Base-by-base conservation (phyloP, 768 basidiomycete species). In the Calocybe gangraenosa region DNA sequence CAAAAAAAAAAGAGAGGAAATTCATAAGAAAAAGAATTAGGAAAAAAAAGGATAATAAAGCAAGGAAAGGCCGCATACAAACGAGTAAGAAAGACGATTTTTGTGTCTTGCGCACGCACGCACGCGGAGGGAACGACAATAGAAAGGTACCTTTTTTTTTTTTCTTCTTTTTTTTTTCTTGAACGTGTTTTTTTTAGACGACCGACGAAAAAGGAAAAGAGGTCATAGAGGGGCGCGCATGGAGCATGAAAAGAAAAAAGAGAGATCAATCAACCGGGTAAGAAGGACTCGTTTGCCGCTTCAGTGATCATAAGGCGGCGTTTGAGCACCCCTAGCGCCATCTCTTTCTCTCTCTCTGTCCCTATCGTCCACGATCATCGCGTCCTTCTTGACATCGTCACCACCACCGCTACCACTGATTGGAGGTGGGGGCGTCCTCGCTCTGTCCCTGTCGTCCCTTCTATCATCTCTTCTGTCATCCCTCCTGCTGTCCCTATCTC, bases 341-440 rank as follows among this genome's bases (percentile, higher is more conserved):
- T 5, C 25, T 28, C 25, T 11, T 6, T 28, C 25, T 28, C 25
- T 28, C 25, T 28, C 25, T 28, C 25, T 44, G 22, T 50, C 49
- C 42, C 36, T 46, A 6, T 20, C 35, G n/a, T 46, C 21, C 7
- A 15, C 36, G n/a, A 33, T n/a, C 38, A 6, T 11, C 23, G 7
- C 25, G 8, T 23, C 32, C 35, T 39, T 30, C 10, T 28, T 28
- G 8, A 9, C 15, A 18, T 40, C 25, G n/a, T 28, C 3, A n/a
- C 17, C 15, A 19, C 30, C 30, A 31, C 25, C 20, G 18, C 38
- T n/a, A n/a, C n/a, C n/a, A n/a, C n/a, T n/a, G n/a, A n/a, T n/a
- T n/a, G 25, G 25, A 1, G 48, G 48, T 4, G 78, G 74, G n/a
- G 75, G 81, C 37, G 81, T 78, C 61, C 73, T 71, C 19, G 76